A percentile compares a stretch with the other conserved stretches of the same genome.
These are phyloP conservation scores for Venturiaceae sp. DNA, from an alignment of 2,329 filamentous ascomycete species.

Conservation along the genomic window DNA sequence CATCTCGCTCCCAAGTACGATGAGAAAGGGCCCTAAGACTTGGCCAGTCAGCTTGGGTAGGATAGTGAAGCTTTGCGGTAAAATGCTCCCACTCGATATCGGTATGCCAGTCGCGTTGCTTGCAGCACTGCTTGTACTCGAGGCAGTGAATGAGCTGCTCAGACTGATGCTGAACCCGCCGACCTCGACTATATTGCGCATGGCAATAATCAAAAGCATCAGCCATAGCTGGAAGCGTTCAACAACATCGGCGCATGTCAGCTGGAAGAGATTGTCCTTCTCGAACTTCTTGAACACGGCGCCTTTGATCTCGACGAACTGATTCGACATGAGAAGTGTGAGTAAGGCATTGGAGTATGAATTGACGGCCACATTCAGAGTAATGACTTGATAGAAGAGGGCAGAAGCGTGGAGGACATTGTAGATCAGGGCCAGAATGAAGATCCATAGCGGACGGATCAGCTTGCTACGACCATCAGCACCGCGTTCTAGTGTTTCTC, in stretches of 20 bases:
- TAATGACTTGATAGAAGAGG: conserved; percentile 95
- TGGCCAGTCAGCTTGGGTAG: conserved; percentile 82
- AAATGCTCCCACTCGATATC: conserved; percentile 58
- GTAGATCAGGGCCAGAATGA: conserved; percentile 75
- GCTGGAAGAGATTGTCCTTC: conserved; percentile 93
- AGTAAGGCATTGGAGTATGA: conserved; percentile 95
- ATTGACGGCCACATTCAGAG: conserved; percentile 94
- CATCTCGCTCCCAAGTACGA: conserved; percentile 94
- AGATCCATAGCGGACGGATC: conserved; percentile 81
- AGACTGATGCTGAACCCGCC: conserved; percentile 60
- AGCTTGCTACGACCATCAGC: conserved; percentile 85
- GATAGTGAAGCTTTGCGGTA: conserved; percentile 85
- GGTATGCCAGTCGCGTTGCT: conserved; percentile 45
- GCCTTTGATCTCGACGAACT: conserved; percentile 98
- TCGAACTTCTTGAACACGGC: conserved; percentile 99
- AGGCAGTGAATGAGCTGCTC: conserved; percentile 16
- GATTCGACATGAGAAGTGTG: conserved; percentile 87
- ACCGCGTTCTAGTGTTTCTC: conserved; percentile 82
- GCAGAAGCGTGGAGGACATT: conserved; percentile 80
- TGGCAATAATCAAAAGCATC: conserved; percentile 91
- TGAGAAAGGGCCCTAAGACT: conserved; percentile 82
- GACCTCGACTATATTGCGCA: conserved; percentile 93
- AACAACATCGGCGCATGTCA: conserved; percentile 93
- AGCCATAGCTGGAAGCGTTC: conserved; percentile 97
- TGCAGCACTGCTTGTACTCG: conserved; percentile 16